Percentiles rank a stretch among this genome's conserved stretches.
These are phyloP conservation scores for Halenospora varia DNA, from an alignment of 495 filamentous ascomycete species.

Conservation along the genomic window DNA sequence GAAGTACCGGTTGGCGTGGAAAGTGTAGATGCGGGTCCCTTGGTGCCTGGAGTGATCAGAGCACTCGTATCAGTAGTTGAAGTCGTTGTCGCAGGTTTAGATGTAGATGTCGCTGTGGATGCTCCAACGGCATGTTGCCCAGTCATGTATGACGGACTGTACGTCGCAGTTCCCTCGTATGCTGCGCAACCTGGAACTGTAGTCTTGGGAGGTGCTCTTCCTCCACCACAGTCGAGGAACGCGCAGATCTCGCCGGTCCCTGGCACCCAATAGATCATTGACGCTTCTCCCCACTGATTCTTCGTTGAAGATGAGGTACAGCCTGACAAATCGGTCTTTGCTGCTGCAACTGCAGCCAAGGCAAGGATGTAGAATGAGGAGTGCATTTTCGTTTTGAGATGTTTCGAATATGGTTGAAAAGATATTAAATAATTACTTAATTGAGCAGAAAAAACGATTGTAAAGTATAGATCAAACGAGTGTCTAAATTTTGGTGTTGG, in stretches of 20 bases:
- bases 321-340: constrained; percentile 43
- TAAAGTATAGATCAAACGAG: not conserved
- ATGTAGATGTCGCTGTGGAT: not conserved
- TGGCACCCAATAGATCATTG: constrained; percentile 43
- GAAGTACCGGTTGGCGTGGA: not conserved
- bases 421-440: too few species aligned
- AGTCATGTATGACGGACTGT: constrained; percentile 11
- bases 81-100: not conserved
- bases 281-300: constrained; percentile 21
- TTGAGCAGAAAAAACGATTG: too few species aligned
- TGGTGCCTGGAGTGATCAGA: too few species aligned
- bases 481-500: not conserved
- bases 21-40: constrained; percentile 1
- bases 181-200: constrained; percentile 53
- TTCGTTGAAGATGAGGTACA: constrained; percentile 33
- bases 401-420: not conserved
- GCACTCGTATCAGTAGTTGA: not conserved
- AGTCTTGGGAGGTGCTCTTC: constrained; percentile 56
- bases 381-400: not conserved
- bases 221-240: constrained; percentile 61
- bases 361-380: constrained; percentile 10
- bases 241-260: constrained; percentile 57
- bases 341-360: constrained; percentile 29
- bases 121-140: constrained; percentile 1
- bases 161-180: constrained; percentile 53